These are phyloP conservation scores for Fagopyrum esculentum DNA, from an alignment of 148 eudicot genomes.

Conservation along the genomic window DNA sequence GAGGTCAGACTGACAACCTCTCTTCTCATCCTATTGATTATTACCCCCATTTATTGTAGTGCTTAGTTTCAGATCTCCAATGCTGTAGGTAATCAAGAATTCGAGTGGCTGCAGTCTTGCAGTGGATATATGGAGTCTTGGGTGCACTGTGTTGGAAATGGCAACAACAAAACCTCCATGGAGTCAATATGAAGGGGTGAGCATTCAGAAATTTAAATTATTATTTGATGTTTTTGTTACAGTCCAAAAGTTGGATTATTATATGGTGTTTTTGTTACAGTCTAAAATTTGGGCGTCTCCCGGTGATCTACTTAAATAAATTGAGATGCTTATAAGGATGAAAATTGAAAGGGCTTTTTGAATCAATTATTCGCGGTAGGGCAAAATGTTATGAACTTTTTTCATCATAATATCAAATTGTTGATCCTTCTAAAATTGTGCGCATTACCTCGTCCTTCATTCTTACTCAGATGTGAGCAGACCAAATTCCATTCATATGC, in stretches of 20 bases:
- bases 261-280: not conserved
- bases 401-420: not conserved
- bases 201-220: conserved; percentile 16
- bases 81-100: conserved; percentile 62
- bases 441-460: not conserved
- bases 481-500: not conserved
- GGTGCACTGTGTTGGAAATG: conserved; percentile 94
- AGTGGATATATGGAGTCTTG: conserved; percentile 92
- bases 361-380: not conserved
- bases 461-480: not conserved
- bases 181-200: conserved; percentile 96
- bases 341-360: not conserved
- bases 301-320: not conserved
- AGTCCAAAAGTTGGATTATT: not conserved
- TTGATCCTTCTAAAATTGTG: not conserved
- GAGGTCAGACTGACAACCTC: conserved; percentile 42
- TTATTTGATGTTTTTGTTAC: not conserved
- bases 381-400: not conserved
- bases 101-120: conserved; percentile 66
- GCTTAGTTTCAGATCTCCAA: not conserved
- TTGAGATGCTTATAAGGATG: not conserved
- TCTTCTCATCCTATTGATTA: not conserved
- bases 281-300: no score
- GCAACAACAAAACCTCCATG: conserved; percentile 92
- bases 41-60: not conserved